Evolutionary conservation across 1,284 basidiomycete genomes (phyloP), one percentile per base, ranked within the genome.

Genomic region (Marasmius tenuissimus): DNA sequence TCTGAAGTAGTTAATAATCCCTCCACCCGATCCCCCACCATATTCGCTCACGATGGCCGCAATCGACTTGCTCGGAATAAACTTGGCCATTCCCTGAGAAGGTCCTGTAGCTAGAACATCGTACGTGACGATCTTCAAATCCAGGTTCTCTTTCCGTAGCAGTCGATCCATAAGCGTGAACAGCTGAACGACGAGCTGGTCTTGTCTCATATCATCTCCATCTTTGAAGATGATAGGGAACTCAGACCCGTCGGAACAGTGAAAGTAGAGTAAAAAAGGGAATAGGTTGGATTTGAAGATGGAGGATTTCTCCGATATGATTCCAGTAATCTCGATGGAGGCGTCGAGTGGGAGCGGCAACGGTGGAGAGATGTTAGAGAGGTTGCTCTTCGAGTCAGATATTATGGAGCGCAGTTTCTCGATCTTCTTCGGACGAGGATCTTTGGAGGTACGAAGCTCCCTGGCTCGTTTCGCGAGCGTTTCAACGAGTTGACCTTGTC

Each of bases 181-280:
- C 9, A 99, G 83, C 74, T 99, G 97, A 58, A 98, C 93, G 27
- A 98, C 96, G 37, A 98, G 86, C 74, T 98, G 97, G 72, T 98
- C 97, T 74, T 99, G 97, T 20, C 97, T 89, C 81, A 99, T 88
- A 72, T 99, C 97, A 72, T 99, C 97, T 6, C 97, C 97, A 67
- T 98, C 96, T 76, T 99, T 99, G 83, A 98, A 98, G 66, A 99
- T 99, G 55, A 98, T 85, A 0, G 96, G 92, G 73, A 93, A 99
- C 71, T 95, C 91, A 39, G 82, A 81, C 6, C 89, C 85, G 65
- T 90, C 84, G 47, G 86, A 76, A 64, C 91, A 91, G 70, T 94
- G 89, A 73, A 98, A 97, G 76, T 93, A 94, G 11, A 99, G 81
- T 18, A 97, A 82, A 54, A 99, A 82, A 0, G 97, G 97, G 66